These are phyloP conservation scores for Juglanconis juglandina DNA, from an alignment of 2,329 filamentous ascomycete genomes.

Conservation along the genomic window DNA sequence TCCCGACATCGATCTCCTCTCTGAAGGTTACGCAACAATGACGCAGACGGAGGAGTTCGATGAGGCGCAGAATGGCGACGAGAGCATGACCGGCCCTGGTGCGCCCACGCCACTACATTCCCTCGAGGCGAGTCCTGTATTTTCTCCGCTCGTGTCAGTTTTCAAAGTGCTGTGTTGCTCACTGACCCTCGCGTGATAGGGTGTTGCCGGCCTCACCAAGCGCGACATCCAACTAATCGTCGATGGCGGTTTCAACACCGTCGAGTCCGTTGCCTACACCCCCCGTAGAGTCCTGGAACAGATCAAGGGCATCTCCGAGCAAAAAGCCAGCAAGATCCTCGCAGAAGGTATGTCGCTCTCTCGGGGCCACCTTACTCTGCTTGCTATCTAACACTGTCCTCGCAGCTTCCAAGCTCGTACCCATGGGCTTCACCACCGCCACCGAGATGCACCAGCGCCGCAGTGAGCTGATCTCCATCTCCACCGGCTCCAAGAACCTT, in stretches of 20 bases:
- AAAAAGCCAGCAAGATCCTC: constrained; percentile 89
- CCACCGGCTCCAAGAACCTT: constrained; percentile 94
- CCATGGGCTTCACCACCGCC: constrained; percentile 98
- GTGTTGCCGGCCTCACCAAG: constrained; percentile 83
- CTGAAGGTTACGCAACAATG: constrained; percentile 30
- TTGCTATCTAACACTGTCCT: constrained; percentile 2
- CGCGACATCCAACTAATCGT: constrained; percentile 91
- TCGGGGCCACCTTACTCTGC: neutral
- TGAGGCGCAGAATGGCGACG: constrained; percentile 63
- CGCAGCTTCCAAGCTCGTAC: constrained; percentile 87
- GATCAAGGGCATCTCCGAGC: constrained; percentile 96
- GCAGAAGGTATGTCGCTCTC: constrained; percentile 63
- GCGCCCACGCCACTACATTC: constrained; percentile 86
- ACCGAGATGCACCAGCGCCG: constrained; percentile 98
- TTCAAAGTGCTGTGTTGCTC: neutral
- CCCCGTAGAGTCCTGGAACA: constrained; percentile 81
- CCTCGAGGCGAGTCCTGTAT: constrained; percentile 65
- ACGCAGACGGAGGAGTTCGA: constrained; percentile 61
- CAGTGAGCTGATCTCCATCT: constrained; percentile 96
- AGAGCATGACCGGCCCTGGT: constrained; percentile 76
- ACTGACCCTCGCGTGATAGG: constrained; percentile 48
- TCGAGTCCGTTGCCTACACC: constrained; percentile 92
- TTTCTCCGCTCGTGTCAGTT: neutral
- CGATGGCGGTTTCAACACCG: constrained; percentile 90
- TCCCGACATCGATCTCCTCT: neutral